phyloP scores from a whole-genome alignment of 441 rosid species.

The Mallotus japonicus region DNA sequence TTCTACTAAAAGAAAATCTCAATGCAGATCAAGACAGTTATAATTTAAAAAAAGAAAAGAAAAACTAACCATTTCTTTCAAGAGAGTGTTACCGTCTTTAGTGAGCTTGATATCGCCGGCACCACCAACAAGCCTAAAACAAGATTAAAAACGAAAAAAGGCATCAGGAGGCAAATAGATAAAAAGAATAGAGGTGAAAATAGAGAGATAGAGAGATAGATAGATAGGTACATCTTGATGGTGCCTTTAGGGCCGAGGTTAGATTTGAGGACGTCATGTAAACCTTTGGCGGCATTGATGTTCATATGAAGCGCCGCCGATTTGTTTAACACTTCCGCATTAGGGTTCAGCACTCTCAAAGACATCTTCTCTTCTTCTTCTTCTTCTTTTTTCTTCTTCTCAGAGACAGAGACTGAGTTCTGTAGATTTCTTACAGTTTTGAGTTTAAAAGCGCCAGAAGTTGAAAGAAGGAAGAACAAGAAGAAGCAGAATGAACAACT shows the following conservation, averaged over 20 bases:
- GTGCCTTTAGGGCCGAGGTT: slow-evolving; percentile 98
- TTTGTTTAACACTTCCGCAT: slow-evolving; percentile 98
- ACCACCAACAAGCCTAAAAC: slow-evolving; percentile 88
- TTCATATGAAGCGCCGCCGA: slow-evolving; percentile 98
- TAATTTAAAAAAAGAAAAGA: background rate
- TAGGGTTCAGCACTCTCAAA: slow-evolving; percentile 84
- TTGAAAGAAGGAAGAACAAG: too few species aligned
- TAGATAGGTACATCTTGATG: slow-evolving; percentile 66
- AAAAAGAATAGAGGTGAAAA: background rate
- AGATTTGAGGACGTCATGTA: slow-evolving; percentile 86
- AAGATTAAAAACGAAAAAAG: background rate
- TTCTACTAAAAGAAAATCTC: background rate
- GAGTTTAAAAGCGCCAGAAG: too few species aligned
- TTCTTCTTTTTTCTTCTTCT: slow-evolving; percentile 25
- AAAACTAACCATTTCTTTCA: slow-evolving; percentile 81
- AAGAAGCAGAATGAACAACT: too few species aligned
- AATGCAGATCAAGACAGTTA: slow-evolving; percentile 8
- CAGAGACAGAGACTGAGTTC: background rate
- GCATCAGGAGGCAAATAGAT: background rate
- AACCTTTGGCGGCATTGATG: slow-evolving; percentile 95
- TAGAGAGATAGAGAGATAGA: background rate
- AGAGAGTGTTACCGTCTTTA: slow-evolving; percentile 89
- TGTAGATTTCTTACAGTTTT: background rate
- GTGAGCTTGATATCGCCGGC: slow-evolving; percentile 97
- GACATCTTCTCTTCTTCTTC: slow-evolving; percentile 52